A percentile compares a stretch with the other conserved stretches of the same genome.
Evolutionary conservation across 495 filamentous ascomycete species (phyloP).

Genomic region (Elasticomyces elasticus): DNA sequence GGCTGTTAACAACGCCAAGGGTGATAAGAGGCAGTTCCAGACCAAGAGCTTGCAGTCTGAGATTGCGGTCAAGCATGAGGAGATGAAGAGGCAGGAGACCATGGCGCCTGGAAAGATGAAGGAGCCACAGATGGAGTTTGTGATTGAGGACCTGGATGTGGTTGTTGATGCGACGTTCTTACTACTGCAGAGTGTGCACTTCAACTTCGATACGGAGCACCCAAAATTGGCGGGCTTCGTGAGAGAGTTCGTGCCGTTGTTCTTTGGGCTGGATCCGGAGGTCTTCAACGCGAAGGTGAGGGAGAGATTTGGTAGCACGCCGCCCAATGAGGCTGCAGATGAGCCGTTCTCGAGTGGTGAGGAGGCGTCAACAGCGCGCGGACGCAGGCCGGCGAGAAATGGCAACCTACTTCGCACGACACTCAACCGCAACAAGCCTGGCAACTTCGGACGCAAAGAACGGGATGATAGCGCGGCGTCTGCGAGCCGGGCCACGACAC

Average conservation of each 20-base stretch:
- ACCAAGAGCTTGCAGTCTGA: conserved; percentile 76
- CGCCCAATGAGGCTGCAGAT: conserved; percentile 62
- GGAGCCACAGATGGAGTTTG: conserved; percentile 54
- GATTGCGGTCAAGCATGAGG: conserved; percentile 79
- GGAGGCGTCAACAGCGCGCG: conserved; percentile 43
- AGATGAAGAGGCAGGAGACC: conserved; percentile 38
- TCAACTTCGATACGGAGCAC: conserved; percentile 53
- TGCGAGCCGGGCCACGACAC: conserved; percentile 77
- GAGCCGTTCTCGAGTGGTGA: conserved; percentile 42
- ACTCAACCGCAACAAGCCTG: conserved; percentile 65
- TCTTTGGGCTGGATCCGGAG: conserved; percentile 75
- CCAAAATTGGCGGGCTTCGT: conserved; percentile 71
- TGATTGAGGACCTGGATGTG: conserved; percentile 66
- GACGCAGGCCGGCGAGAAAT: conserved; percentile 46
- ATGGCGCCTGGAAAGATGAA: conserved; percentile 6
- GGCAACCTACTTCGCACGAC: conserved; percentile 76
- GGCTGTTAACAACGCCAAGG: conserved; percentile 68
- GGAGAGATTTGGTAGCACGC: conserved; percentile 53
- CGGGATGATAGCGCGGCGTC: conserved; percentile 64
- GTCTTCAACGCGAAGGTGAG: conserved; percentile 66
- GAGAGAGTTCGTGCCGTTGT: conserved; percentile 74
- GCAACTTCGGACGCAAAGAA: conserved; percentile 45
- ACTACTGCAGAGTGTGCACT: conserved; percentile 63
- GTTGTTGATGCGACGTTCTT: conserved; percentile 72
- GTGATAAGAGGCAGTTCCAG: conserved; percentile 73